Evolutionary conservation across 768 basidiomycete genomes (phyloP), one percentile per base, ranked within the genome.

Genomic region (Amanita pallidorosea): DNA sequence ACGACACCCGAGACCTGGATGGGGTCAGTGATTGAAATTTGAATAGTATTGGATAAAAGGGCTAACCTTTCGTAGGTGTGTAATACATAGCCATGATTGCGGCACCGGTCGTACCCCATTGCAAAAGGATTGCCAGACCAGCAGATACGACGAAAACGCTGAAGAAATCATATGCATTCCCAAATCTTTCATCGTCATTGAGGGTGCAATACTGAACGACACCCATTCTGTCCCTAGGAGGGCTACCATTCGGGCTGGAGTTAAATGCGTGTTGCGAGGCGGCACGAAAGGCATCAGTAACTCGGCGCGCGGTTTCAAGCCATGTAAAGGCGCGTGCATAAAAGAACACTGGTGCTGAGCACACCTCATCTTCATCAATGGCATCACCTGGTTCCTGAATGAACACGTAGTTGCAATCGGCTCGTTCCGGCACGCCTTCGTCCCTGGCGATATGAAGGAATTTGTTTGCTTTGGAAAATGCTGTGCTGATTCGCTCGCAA

Each of bases 41-140:
- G 36, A 15, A 35, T 9, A n/a, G 34, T 18, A 34, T 4, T 27
- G 5, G 4, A 23, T 12, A 20, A 27, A 42, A 42, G 9, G 40
- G 34, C 58, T 40, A 42, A 60, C 63, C 61, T 22, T 37, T 54
- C 3, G 63, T 62, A 25, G 58, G 61, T 18, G 58, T 61, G 36
- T 44, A 54, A 38, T 54, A 61, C n/a, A 53, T 50, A 15, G 58
- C 56, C 18, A 64, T 37, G 20, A 60, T 43, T 15, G 62, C 59
- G 34, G 56, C 58, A 3, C 60, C 60, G 7, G 59, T 55, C 7
- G 62, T 63, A 2, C 62, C 62, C 62, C 62, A 63, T 45, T 60
- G 59, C 20, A 61, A 49, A 29, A 56, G 47, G 4, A 61, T 43
- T 25, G 56, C 62, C n/a, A 57, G 34, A 15, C 37, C n/a, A 7